Base-by-base conservation (phyloP, 2,329 filamentous ascomycete genomes). In the Arthrobotrys musiformis region DNA sequence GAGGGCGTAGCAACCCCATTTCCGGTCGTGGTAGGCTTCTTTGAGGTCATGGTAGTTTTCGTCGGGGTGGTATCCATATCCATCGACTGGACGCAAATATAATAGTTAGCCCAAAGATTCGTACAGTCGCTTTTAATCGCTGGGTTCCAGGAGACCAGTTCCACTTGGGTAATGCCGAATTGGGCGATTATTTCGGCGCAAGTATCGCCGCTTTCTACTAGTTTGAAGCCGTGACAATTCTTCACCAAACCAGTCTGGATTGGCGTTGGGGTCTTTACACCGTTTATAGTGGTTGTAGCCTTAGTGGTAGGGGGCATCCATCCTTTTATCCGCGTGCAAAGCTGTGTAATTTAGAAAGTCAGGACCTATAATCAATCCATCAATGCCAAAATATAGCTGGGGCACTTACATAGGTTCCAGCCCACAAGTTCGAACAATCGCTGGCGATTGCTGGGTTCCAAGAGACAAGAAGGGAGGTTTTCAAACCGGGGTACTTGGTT, bases 61-160 rank as follows among this genome's bases (percentile, higher is more conserved):
- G 4, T 61, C 22, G 37, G 44, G 1, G 56, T 44, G n/a, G n/a
- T n/a, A n/a, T n/a, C n/a, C n/a, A n/a, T n/a, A 40, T 33, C 37
- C 1, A 44, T 62, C 13, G 15, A 13, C 4, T 44, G 3, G 22
- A 70, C 56, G 19, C 67, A 70, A 19, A 70, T 52, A 17, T 28
- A 70, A 22, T 35, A 60, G 2, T 54, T 19, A 5, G 62, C 35
- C 40, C 19, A 33, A 1, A 66, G 28, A 13, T 44, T 44, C 7
- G 42, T n/a, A 19, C 62, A 66, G 22, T 66, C 44, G 44, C 44
- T 52, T 11, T 54, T 54, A 4, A 66, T 17, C 5, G 62, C 62
- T 5, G 62, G 62, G 19, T 66, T 66, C 62, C 67, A 70, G 13
- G 26, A 9, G 4, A 70, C 17, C 0, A 70, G 56, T 13, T 54